phyloP scores from a whole-genome alignment of 345 rosid species.

The Hibiscus syriacus region DNA sequence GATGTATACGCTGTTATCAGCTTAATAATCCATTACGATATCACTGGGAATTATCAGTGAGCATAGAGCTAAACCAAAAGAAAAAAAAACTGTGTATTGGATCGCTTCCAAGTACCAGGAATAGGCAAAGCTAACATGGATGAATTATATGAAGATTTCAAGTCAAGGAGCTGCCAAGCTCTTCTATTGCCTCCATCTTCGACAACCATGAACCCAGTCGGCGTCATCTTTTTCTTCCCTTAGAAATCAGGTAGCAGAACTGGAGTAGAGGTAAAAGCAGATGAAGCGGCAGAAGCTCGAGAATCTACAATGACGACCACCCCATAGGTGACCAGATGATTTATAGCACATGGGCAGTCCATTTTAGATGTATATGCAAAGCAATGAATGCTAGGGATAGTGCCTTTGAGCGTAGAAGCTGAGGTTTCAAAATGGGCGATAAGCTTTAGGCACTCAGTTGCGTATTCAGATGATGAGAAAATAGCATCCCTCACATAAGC shows the following conservation, averaged over 20 bases:
- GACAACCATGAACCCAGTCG: conserved; percentile 80
- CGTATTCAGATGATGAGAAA: conserved; percentile 55
- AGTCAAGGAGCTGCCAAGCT: conserved; percentile 83
- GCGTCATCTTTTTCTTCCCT: conserved; percentile 84
- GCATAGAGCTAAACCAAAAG: not conserved
- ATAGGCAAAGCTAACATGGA: conserved; percentile 91
- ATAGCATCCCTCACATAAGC: conserved; percentile 77
- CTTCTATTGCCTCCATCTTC: conserved; percentile 91
- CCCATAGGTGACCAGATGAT: conserved; percentile 79
- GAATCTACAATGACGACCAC: conserved; percentile 93
- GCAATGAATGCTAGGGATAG: conserved; percentile 64
- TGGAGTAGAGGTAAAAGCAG: too few relatives aligned
- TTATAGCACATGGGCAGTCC: conserved; percentile 87
- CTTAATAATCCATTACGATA: too few relatives aligned
- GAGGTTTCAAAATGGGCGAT: conserved; percentile 85
- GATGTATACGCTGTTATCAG: conserved; percentile 13
- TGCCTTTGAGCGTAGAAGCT: conserved; percentile 61
- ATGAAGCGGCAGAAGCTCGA: too few relatives aligned
- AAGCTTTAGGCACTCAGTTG: conserved; percentile 79
- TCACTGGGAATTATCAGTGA: not conserved
- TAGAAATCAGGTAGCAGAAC: conserved; percentile 77
- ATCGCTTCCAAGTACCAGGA: conserved; percentile 33
- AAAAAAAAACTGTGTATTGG: not conserved
- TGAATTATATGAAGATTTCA: conserved; percentile 83
- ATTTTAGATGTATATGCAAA: conserved; percentile 86